These are phyloP conservation scores for Digitaria exilis DNA, from an alignment of 202 grass and related monocot species.

Conservation along the genomic window DNA sequence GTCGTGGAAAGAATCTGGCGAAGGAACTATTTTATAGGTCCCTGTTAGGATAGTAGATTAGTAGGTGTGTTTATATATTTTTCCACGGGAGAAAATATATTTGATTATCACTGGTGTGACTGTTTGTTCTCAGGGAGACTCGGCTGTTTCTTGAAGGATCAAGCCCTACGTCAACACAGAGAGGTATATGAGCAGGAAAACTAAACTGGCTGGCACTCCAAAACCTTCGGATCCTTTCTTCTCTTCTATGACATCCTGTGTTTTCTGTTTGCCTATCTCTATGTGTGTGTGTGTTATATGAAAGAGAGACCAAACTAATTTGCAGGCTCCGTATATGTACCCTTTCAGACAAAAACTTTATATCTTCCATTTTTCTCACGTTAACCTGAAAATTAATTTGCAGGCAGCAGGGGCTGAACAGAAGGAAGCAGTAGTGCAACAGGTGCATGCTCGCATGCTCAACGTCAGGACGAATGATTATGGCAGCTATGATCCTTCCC, in stretches of 20 bases:
- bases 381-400: constrained; percentile 9
- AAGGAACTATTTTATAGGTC: background rate
- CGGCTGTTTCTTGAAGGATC: constrained; percentile 19
- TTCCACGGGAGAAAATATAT: background rate
- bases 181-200: constrained; percentile 40
- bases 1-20: background rate
- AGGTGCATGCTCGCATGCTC: constrained; percentile 54
- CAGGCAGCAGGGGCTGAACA: constrained; percentile 24
- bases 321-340: background rate
- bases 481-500: constrained; percentile 63
- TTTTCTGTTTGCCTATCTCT: too few species aligned
- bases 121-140: constrained; percentile 46
- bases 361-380: constrained; percentile 5
- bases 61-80: background rate
- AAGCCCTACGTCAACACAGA: constrained; percentile 33
- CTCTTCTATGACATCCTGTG: background rate
- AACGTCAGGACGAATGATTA: constrained; percentile 73
- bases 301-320: background rate
- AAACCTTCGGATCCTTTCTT: background rate
- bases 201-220: background rate
- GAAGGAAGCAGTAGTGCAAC: constrained; percentile 4
- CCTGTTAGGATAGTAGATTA: background rate
- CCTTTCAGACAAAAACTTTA: background rate
- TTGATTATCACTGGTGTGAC: background rate
- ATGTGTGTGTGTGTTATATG: too few species aligned